Percentiles rank a stretch among this genome's conserved stretches.
Conservation (phyloP, 179 eudicot genomes). For the Nepenthes alata region DNA sequence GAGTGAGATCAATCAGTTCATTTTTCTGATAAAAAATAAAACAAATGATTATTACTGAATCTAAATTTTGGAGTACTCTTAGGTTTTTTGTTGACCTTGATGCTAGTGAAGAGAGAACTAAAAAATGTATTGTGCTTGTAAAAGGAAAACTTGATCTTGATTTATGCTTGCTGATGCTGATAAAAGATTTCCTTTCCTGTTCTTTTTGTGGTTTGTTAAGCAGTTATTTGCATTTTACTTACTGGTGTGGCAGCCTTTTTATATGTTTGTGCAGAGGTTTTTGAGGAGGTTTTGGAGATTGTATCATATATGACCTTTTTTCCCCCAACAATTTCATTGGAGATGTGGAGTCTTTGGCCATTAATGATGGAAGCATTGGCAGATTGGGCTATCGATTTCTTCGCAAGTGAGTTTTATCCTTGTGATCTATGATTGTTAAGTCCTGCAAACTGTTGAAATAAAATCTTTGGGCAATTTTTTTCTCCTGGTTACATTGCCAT, state of each 20-base stretch:
- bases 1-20: too few species aligned
- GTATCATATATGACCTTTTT: conserved; percentile 96
- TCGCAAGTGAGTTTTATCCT: conserved; percentile 37
- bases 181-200: background rate
- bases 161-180: too few species aligned
- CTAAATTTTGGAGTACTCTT: too few species aligned
- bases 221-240: background rate
- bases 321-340: conserved; percentile 83
- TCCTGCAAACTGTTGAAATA: too few species aligned
- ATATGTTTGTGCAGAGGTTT: conserved; percentile 65
- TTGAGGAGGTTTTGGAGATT: conserved; percentile 95
- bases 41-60: too few species aligned
- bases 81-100: too few species aligned
- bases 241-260: background rate
- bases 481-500: background rate
- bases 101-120: too few species aligned
- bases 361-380: conserved; percentile 88
- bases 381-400: conserved; percentile 95
- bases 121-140: too few species aligned
- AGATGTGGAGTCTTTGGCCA: conserved; percentile 99
- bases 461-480: too few species aligned
- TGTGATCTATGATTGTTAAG: background rate
- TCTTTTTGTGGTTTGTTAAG: background rate
- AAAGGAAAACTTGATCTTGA: too few species aligned
- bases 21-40: too few species aligned